phyloP scores from a whole-genome alignment of 495 filamentous ascomycete species.

The Filosporella fistucella region DNA sequence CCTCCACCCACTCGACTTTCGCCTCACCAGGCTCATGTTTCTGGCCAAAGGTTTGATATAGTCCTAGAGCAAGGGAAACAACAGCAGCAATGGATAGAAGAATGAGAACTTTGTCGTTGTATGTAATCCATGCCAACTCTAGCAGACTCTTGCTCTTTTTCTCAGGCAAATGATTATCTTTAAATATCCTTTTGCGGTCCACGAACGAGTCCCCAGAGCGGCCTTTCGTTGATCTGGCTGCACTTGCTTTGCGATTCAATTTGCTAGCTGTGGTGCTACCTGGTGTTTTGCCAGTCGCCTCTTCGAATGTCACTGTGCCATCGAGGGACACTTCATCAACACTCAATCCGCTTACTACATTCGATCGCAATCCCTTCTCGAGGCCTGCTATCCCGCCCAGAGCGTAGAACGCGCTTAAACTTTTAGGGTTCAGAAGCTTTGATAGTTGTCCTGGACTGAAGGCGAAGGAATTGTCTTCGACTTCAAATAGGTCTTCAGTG shows the following conservation, averaged over 20 bases:
- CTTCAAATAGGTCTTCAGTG: slow-evolving; percentile 66
- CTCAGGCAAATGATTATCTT: slow-evolving; percentile 67
- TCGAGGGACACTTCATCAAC: slow-evolving; percentile 65
- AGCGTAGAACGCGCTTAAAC: slow-evolving; percentile 68
- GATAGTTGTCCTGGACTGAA: slow-evolving; percentile 77
- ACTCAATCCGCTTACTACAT: slow-evolving; percentile 64
- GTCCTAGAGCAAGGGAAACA: slow-evolving; percentile 78
- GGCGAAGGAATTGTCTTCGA: slow-evolving; percentile 74
- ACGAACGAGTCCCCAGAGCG: slow-evolving; percentile 18
- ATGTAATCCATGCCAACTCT: slow-evolving; percentile 77
- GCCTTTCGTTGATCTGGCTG: neutral
- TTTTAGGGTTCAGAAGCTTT: slow-evolving; percentile 81
- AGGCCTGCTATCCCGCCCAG: slow-evolving; percentile 73
- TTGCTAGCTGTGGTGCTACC: slow-evolving; percentile 8
- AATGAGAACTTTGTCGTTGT: slow-evolving; percentile 83
- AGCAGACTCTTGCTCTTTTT: slow-evolving; percentile 71
- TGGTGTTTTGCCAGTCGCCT: slow-evolving; percentile 38
- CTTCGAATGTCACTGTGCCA: slow-evolving; percentile 65
- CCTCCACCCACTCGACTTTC: slow-evolving; percentile 71
- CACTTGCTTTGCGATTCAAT: slow-evolving; percentile 5
- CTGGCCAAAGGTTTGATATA: slow-evolving; percentile 50
- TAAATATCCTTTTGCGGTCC: slow-evolving; percentile 60
- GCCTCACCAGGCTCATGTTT: slow-evolving; percentile 40
- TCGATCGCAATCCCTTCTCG: slow-evolving; percentile 70
- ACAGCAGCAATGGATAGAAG: slow-evolving; percentile 73